Percentiles rank a stretch among this genome's conserved stretches.
These are phyloP conservation scores for Shiraia bambusicola DNA, from an alignment of 2,329 filamentous ascomycete genomes.

Conservation along the genomic window DNA sequence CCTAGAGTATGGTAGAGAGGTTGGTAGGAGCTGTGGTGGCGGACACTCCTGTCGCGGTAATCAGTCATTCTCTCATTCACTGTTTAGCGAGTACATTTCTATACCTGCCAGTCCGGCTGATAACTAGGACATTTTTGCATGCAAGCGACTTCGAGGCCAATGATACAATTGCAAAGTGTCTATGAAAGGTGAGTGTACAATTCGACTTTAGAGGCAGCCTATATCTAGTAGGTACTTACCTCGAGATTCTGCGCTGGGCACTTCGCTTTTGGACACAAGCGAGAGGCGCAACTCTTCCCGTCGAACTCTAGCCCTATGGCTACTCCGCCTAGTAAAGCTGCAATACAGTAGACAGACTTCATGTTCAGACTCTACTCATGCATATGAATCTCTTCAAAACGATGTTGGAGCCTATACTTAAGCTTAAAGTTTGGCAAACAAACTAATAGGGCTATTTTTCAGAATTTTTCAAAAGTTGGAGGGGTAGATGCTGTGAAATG, in stretches of 20 bases:
- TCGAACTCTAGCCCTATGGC: slow-evolving; percentile 17
- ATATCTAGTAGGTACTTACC: slow-evolving; percentile 11
- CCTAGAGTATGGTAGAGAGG: neutral
- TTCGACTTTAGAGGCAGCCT: neutral
- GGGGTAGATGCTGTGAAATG: too few species aligned
- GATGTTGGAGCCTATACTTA: neutral
- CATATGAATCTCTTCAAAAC: neutral
- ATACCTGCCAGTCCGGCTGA: slow-evolving; percentile 18
- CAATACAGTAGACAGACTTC: slow-evolving; percentile 22
- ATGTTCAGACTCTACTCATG: slow-evolving; percentile 8
- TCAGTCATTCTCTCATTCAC: neutral
- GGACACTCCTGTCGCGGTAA: slow-evolving; percentile 15
- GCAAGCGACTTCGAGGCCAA: slow-evolving; percentile 27
- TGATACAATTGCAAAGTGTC: slow-evolving; percentile 33
- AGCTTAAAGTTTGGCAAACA: neutral
- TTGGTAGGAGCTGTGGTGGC: neutral
- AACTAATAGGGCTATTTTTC: neutral
- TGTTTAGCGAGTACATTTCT: neutral
- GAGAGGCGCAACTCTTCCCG: slow-evolving; percentile 8
- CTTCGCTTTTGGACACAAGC: slow-evolving; percentile 30
- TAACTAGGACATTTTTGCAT: slow-evolving; percentile 27
- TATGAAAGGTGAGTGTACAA: slow-evolving; percentile 1
- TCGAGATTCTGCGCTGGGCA: slow-evolving; percentile 22
- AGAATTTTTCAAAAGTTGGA: too few species aligned
- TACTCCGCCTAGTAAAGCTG: slow-evolving; percentile 19